phyloP scores from a whole-genome alignment of 306 rosid genomes.

The Vigna angularis region DNA sequence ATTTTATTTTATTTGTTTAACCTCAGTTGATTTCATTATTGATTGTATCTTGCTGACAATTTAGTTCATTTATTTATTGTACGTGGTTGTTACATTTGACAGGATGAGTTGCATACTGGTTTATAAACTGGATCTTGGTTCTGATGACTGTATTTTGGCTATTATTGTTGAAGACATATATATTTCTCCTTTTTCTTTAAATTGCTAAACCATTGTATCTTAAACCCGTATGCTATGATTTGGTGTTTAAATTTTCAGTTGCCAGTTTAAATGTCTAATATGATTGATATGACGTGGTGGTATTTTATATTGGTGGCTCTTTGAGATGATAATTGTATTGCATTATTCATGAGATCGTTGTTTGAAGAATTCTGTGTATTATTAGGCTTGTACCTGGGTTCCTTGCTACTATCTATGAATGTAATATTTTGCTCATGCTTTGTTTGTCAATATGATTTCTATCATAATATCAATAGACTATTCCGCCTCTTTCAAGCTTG shows the following conservation, averaged over 20 bases:
- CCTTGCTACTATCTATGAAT: constrained; percentile 6
- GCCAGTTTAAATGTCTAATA: background rate
- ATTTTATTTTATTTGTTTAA: background rate
- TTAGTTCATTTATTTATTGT: constrained; percentile 34
- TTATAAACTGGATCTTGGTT: constrained; percentile 5
- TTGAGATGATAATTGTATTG: constrained; percentile 19
- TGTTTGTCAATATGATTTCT: constrained; percentile 20
- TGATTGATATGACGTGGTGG: background rate
- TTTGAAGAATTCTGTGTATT: constrained; percentile 13
- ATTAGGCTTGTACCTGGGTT: background rate
- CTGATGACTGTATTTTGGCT: background rate
- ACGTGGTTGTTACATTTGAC: constrained; percentile 16
- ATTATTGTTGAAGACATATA: constrained; percentile 18
- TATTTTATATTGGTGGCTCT: constrained; percentile 16
- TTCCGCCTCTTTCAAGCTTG: background rate
- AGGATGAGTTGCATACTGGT: constrained; percentile 24
- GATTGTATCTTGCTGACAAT: constrained; percentile 19
- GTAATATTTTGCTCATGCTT: background rate
- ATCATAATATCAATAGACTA: constrained; percentile 14
- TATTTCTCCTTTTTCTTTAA: constrained; percentile 33
- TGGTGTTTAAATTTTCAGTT: constrained; percentile 7
- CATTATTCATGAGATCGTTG: background rate
- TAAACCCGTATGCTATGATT: constrained; percentile 26
- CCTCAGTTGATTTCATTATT: background rate
- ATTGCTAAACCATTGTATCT: constrained; percentile 5